A percentile compares a stretch with the other conserved stretches of the same genome.
phyloP scores from a whole-genome alignment of 768 basidiomycete species.

The Agaricus sinodeliciosus region DNA sequence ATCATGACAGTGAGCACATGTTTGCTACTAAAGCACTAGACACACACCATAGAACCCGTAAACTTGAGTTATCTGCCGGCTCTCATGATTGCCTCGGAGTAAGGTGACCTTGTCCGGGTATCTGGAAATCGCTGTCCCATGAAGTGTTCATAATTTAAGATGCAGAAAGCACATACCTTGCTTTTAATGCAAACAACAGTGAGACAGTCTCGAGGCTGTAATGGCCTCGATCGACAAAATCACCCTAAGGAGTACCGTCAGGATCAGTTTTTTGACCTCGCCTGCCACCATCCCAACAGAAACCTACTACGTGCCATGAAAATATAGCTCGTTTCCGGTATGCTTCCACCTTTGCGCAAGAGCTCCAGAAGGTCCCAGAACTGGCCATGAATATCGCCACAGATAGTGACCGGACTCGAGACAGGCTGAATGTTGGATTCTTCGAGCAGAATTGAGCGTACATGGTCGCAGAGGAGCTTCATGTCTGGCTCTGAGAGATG shows the following conservation, averaged over 20 bases:
- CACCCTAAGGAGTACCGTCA: slow-evolving; percentile 53
- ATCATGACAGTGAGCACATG: slow-evolving; percentile 2
- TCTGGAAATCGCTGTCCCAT: slow-evolving; percentile 30
- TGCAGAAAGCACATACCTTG: slow-evolving; percentile 41
- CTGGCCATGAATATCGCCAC: slow-evolving; percentile 96
- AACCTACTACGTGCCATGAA: slow-evolving; percentile 80
- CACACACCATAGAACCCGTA: slow-evolving; percentile 94
- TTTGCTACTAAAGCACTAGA: neutral
- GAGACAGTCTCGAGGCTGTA: slow-evolving; percentile 96
- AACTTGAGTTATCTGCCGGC: slow-evolving; percentile 95
- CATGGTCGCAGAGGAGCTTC: slow-evolving; percentile 87
- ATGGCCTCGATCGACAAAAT: slow-evolving; percentile 96
- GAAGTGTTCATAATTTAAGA: neutral
- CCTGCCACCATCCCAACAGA: slow-evolving; percentile 17
- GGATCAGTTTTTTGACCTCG: slow-evolving; percentile 18
- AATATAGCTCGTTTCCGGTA: slow-evolving; percentile 88
- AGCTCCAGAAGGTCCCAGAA: slow-evolving; percentile 96
- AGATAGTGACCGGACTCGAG: slow-evolving; percentile 87
- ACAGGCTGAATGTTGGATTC: slow-evolving; percentile 98
- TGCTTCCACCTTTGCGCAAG: slow-evolving; percentile 75
- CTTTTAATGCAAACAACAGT: slow-evolving; percentile 82
- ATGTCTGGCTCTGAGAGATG: slow-evolving; percentile 90
- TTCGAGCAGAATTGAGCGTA: slow-evolving; percentile 85
- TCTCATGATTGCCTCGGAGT: slow-evolving; percentile 93
- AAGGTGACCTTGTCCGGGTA: slow-evolving; percentile 92